Percentiles rank a stretch among this genome's conserved stretches.
These are phyloP conservation scores for Beauveria rudraprayagi DNA, from an alignment of 2,329 filamentous ascomycete species.

Conservation along the genomic window DNA sequence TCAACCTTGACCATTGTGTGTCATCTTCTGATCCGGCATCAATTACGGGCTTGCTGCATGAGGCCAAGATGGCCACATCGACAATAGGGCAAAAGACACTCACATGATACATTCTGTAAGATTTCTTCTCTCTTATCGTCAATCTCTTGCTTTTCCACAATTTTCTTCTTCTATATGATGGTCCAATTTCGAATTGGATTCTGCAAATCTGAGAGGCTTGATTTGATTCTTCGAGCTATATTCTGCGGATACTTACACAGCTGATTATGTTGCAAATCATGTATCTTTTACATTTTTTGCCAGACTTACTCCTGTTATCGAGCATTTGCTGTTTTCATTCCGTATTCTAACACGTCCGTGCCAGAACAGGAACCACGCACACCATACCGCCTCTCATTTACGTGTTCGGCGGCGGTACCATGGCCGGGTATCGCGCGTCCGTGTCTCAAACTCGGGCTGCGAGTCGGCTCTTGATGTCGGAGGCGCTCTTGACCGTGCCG, in stretches of 20 bases:
- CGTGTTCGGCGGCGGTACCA: slow-evolving; percentile 26
- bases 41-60: no score
- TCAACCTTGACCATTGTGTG: background rate
- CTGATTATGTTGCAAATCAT: slow-evolving; percentile 8
- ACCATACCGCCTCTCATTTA: slow-evolving; percentile 16
- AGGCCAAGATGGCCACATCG: no score
- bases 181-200: slow-evolving; percentile 35
- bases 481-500: slow-evolving; percentile 19
- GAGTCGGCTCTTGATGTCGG: slow-evolving; percentile 25
- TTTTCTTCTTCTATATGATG: slow-evolving; percentile 22
- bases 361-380: background rate
- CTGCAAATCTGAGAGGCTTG: slow-evolving; percentile 41
- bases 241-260: slow-evolving; percentile 14
- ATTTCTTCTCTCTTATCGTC: background rate
- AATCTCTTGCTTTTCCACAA: background rate
- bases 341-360: background rate
- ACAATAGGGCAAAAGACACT: background rate
- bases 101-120: background rate
- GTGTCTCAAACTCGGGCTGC: slow-evolving; percentile 38
- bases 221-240: slow-evolving; percentile 18
- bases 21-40: background rate
- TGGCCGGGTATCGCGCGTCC: slow-evolving; percentile 41
- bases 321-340: no score
- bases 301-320: no score
- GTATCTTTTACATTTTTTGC: background rate